Evolutionary conservation across 768 basidiomycete genomes (phyloP).

Genomic region (Kwoniella sp.): DNA sequence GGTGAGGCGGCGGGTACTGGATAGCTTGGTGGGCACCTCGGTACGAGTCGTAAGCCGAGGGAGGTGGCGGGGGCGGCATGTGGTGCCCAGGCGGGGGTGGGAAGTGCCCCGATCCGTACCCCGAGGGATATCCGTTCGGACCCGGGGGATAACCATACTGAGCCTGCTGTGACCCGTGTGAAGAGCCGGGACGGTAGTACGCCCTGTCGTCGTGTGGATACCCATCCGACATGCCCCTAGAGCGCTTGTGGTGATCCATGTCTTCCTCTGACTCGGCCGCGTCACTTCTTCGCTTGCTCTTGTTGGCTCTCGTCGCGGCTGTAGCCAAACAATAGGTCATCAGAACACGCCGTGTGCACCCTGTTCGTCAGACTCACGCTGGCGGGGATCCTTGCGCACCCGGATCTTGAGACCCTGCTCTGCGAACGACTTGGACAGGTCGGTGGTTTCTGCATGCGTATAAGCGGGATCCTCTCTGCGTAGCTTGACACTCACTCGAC

Average conservation of each 20-base stretch:
- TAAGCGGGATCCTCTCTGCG: not conserved
- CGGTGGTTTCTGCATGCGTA: constrained; percentile 69
- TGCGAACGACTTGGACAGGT: constrained; percentile 81
- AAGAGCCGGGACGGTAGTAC: not conserved
- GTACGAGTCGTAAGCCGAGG: constrained; percentile 12
- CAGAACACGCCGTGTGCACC: too few species aligned
- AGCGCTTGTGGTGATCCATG: constrained; percentile 3
- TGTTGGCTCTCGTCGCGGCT: constrained; percentile 4
- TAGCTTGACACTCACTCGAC: constrained; percentile 63
- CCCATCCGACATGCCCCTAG: constrained; percentile 3
- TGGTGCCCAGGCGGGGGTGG: constrained; percentile 3
- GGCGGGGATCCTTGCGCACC: constrained; percentile 68
- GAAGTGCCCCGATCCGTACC: constrained; percentile 3
- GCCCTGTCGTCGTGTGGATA: not conserved
- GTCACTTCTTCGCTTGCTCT: constrained; percentile 15
- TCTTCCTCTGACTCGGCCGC: constrained; percentile 20
- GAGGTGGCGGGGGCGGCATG: constrained; percentile 13
- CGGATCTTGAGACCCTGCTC: constrained; percentile 95
- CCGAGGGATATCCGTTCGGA: not conserved
- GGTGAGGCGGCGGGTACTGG: constrained; percentile 2
- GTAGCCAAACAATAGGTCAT: too few species aligned
- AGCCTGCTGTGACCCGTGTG: constrained; percentile 1
- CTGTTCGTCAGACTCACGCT: constrained; percentile 23
- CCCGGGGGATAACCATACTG: constrained; percentile 4
- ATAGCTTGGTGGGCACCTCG: not conserved